phyloP scores from a whole-genome alignment of 345 rosid species.

The Abelmoschus esculentus region DNA sequence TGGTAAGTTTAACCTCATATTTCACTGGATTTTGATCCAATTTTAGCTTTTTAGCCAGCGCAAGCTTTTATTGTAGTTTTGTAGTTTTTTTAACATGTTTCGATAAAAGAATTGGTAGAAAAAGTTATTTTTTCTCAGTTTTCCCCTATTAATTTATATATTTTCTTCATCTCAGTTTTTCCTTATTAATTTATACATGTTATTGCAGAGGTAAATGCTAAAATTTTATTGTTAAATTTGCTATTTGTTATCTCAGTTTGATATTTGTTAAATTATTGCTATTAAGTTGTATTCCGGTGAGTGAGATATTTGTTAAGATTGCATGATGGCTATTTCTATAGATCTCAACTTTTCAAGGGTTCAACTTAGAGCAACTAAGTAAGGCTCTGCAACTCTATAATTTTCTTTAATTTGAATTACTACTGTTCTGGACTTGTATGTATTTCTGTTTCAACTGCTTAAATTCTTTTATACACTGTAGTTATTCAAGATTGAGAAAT shows the following conservation, averaged over 20 bases:
- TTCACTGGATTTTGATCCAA: no score
- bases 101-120: neutral
- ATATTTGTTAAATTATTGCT: neutral
- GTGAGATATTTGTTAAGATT: no score
- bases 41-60: neutral
- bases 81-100: neutral
- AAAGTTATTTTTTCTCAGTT: no score
- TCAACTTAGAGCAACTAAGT: constrained; percentile 93
- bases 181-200: no score
- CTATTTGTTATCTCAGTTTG: no score
- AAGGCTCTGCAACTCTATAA: constrained; percentile 23
- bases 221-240: neutral
- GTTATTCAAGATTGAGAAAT: neutral
- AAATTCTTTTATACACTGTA: neutral
- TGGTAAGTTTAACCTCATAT: no score
- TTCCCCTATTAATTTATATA: no score
- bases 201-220: neutral
- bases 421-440: neutral
- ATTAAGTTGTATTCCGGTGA: no score
- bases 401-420: constrained; percentile 5
- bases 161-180: neutral
- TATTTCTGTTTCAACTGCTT: neutral
- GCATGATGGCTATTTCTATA: constrained; percentile 65
- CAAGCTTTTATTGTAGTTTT: neutral
- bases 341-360: constrained; percentile 78